Base-by-base conservation (phyloP, 2,329 filamentous ascomycete genomes). In the Aspergillus sp. region DNA sequence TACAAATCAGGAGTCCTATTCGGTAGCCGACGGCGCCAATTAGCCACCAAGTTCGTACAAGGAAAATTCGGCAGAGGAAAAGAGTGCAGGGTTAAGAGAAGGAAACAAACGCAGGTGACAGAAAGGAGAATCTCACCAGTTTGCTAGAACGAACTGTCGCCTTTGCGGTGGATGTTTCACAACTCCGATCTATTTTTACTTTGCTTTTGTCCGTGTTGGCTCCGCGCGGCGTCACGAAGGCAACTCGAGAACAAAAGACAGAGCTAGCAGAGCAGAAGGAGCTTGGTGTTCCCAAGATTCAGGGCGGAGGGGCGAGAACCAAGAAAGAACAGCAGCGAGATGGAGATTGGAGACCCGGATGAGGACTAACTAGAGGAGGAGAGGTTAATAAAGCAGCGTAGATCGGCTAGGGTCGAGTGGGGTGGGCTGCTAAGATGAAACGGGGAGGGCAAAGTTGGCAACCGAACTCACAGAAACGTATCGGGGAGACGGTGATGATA, bases 381-480 rank as follows among this genome's bases (percentile, higher is more conserved):
- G 53, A 59, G 59, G 57, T 60, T 62, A 62, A 62, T 64, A 63
- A 62, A 55, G 51, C 59, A 55, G 57, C 48, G 61, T 57, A 55
- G 63, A 64, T 60, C 59, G 52, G 57, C 54, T 36, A 55, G 44
- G 60, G 59, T 30, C 26, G 26, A 30, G 59, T 59, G 55, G 56
- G 60, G 60, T 56, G 62, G 34, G 34, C 12, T 36, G 34, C 34
- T 57, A 53, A 55, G 38, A 50, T 49, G 62, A 56, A 58, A 58
- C 45, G 45, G 48, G 36, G 36, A 49, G 44, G 44, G 44, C 36
- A 54, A 54, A 45, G 30, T 34, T 20, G 17, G 24, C 17, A 39
- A 12, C 15, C 8, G 17, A 36, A 11, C 34, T 36, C 34, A 36
- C 12, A 36, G 34, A 36, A 36, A 4, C 8, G 26, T 30, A 9